These are phyloP conservation scores for Leptographium lundbergii DNA, from an alignment of 2,329 filamentous ascomycete species.

Conservation along the genomic window DNA sequence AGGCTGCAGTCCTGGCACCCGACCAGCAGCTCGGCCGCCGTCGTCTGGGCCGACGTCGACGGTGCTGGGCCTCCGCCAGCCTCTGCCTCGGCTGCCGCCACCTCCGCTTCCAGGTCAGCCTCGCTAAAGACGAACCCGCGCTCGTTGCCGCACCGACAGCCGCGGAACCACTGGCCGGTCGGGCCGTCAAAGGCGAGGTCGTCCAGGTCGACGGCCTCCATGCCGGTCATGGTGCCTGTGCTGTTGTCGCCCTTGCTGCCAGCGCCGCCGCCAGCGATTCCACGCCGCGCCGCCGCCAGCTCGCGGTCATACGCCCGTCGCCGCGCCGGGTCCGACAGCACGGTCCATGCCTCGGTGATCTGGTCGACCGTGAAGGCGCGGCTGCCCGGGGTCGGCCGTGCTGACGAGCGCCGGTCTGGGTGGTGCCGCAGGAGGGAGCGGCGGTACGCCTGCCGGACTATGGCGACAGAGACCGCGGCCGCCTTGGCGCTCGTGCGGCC, in stretches of 20 bases:
- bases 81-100: constrained; percentile 4
- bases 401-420: constrained; percentile 39
- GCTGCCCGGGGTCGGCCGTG: not conserved
- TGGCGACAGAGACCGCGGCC: constrained; percentile 16
- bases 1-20: constrained; percentile 55
- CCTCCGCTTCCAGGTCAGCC: constrained; percentile 42
- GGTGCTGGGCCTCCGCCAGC: not conserved
- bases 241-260: constrained; percentile 3
- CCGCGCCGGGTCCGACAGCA: constrained; percentile 36
- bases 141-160: constrained; percentile 52
- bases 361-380: constrained; percentile 44
- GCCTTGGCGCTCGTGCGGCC: constrained; percentile 8
- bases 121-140: constrained; percentile 47
- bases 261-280: not conserved
- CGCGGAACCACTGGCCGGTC: constrained; percentile 36
- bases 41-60: constrained; percentile 16
- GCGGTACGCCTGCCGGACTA: constrained; percentile 51
- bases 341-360: constrained; percentile 45
- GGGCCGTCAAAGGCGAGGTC: constrained; percentile 40
- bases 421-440: constrained; percentile 53
- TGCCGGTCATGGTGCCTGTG: constrained; percentile 31
- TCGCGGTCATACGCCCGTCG: constrained; percentile 41
- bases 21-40: constrained; percentile 46
- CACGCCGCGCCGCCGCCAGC: constrained; percentile 20
- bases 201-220: constrained; percentile 53